Base-by-base conservation (phyloP, 441 rosid genomes). In the Eugenia klotzschiana region DNA sequence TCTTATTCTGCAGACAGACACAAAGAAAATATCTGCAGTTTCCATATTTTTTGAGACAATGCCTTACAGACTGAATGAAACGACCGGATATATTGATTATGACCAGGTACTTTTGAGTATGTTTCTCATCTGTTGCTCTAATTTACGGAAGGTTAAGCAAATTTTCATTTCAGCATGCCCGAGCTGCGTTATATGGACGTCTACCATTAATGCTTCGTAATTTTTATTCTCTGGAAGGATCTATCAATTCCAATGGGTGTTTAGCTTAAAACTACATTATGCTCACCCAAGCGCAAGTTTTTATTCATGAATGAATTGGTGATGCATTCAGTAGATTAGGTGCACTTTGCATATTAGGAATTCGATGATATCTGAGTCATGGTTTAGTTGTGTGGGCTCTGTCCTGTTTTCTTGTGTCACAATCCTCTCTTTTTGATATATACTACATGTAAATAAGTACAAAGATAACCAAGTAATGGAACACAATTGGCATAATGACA, bases 11-110 rank as follows among this genome's bases (percentile, higher is more conserved):
- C 93, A 96, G 99, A 96, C 98, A 83, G 99, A 96, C 88, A 94
- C 98, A 1, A 96, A 96, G 91, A 96, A 96, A 88, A 96, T 96
- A 89, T 96, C 99, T 83, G 99, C 99, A 51, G 99, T 96, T 22
- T 96, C 99, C 84, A 93, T 94, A 83, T 94, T 94, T 87, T 96
- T 96, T 84, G 97, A 96, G 93, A 96, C 98, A 81, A 92, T 96
- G 99, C 98, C 99, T 18, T 94, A 96, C 84, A 92, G 99, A 91
- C 90, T 96, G 87, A 84, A 96, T 79, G 99, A 96, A 90, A 92
- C 79, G 87, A 94, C 99, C 8, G 98, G 98, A 53, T 96, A 92
- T 86, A 94, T 96, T 80, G 98, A 96, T 87, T 96, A 96, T 55
- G 98, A 94, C 27, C 99, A 94, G 99, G 99, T 94, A 89, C 23